Evolutionary conservation across 345 rosid genomes (phyloP), one percentile per base, ranked within the genome.

Genomic region (Lumnitzera littorea): DNA sequence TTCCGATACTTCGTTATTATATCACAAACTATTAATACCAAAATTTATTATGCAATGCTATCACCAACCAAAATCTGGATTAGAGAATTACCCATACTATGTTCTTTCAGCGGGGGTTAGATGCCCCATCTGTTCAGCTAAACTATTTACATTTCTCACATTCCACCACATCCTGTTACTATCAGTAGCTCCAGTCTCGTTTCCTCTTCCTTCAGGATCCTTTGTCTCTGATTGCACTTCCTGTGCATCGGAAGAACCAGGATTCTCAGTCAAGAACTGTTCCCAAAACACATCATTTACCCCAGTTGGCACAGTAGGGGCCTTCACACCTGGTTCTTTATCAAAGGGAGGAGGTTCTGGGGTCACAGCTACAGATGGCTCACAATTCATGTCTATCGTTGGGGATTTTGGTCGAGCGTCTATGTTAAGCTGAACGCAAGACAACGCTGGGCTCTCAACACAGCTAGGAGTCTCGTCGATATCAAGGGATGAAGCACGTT

Each of bases 241-340:
- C 52, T 83, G 88, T 14, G 74, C 60, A 0, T 91, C 91, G 0
- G 78, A 73, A 36, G 95, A 78, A 59, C 91, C 96, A 0, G 99
- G 99, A 65, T 95, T 91, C 74, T 95, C 98, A 9, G 96, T 95
- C 78, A 95, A 82, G 78, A 88, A 91, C 68, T 94, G 97, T 58
- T 88, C 91, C 97, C 97, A 94, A 71, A 94, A 94, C 20, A 82
- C 76, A 73, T 95, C 99, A 56, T 95, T 95, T 56, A 68, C 88
- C 15, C 99, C 96, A 57, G 88, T 63, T 24, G 80, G 72, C 14
- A 62, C 76, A 66, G 73, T 53, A 62, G 78, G 70, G 63, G 79
- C 57, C 48, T 75, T 15, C 11, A 58, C 76, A 13, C 46, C 50
- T 3, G 62, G 59, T 61, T 67, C 80, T 36, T 76, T 84, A 52